Percentiles rank a stretch among this genome's conserved stretches.
phyloP scores from a whole-genome alignment of 805 yeast species.

The Metschnikowia sp. region DNA sequence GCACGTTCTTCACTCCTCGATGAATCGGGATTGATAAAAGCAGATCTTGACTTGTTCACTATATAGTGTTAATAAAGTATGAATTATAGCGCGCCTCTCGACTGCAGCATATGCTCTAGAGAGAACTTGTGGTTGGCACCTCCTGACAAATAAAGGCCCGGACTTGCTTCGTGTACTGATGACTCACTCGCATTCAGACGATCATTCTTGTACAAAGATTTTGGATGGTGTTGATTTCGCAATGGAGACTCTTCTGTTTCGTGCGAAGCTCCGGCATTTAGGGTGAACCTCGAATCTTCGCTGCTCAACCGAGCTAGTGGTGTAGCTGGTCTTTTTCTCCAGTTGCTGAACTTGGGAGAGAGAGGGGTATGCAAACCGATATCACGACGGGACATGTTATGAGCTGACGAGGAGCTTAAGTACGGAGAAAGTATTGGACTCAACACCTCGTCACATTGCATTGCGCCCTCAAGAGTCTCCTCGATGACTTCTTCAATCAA shows the following conservation, averaged over 20 bases:
- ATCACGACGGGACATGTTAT: constrained; percentile 4
- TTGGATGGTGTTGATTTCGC: constrained; percentile 11
- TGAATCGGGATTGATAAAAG: constrained; percentile 35
- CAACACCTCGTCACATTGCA: constrained; percentile 41
- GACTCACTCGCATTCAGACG: not conserved
- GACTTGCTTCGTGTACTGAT: not conserved
- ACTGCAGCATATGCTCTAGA: constrained; percentile 3
- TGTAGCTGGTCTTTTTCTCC: constrained; percentile 13
- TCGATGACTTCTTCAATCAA: constrained; percentile 46
- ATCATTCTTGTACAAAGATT: constrained; percentile 13
- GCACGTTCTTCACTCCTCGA: constrained; percentile 51
- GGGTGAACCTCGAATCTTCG: constrained; percentile 4
- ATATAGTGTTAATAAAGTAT: too few species aligned
- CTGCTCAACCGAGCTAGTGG: constrained; percentile 1
- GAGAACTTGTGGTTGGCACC: constrained; percentile 16
- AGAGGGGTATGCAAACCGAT: constrained; percentile 17
- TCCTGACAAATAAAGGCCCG: constrained; percentile 14
- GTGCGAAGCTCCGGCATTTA: constrained; percentile 1
- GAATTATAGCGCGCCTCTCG: not conserved
- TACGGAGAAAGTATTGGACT: constrained; percentile 48
- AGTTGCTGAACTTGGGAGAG: constrained; percentile 14
- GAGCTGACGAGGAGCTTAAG: constrained; percentile 18
- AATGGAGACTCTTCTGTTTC: constrained; percentile 2
- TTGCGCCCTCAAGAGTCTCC: constrained; percentile 46
- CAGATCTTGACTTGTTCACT: too few species aligned